phyloP scores from a whole-genome alignment of 2,329 filamentous ascomycete species.

The Didymella lethalis region DNA sequence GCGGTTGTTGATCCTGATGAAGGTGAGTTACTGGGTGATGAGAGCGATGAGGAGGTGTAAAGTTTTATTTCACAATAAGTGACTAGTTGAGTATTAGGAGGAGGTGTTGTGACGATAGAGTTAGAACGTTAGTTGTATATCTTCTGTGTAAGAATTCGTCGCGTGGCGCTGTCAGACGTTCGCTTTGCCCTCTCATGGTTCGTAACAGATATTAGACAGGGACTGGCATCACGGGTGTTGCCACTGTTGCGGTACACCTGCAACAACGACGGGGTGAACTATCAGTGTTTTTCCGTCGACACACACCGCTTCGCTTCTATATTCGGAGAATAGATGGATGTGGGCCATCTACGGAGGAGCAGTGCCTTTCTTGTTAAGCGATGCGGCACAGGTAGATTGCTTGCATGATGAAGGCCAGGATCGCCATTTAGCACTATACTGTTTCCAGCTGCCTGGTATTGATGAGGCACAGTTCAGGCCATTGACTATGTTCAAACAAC shows the following conservation, averaged over 20 bases:
- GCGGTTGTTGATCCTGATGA: slow-evolving; percentile 90
- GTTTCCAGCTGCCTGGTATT: slow-evolving; percentile 9
- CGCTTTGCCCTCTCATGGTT: slow-evolving; percentile 8
- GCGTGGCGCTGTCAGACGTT: slow-evolving; percentile 7
- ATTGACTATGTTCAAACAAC: slow-evolving; percentile 6
- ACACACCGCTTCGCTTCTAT: slow-evolving; percentile 17
- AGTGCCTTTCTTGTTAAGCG: slow-evolving; percentile 13
- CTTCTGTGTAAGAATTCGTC: slow-evolving; percentile 26
- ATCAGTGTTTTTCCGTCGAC: slow-evolving; percentile 3
- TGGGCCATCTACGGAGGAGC: slow-evolving; percentile 15
- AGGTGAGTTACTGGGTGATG: slow-evolving; percentile 90
- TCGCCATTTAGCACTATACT: slow-evolving; percentile 5
- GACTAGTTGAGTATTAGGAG: background rate
- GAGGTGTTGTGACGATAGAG: slow-evolving; percentile 2
- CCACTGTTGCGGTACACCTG: slow-evolving; percentile 4
- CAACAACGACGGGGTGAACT: slow-evolving; percentile 4
- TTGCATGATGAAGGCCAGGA: slow-evolving; percentile 15
- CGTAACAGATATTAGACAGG: background rate
- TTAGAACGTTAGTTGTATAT: slow-evolving; percentile 19
- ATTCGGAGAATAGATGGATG: slow-evolving; percentile 14
- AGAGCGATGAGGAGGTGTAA: slow-evolving; percentile 86
- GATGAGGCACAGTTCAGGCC: slow-evolving; percentile 20
- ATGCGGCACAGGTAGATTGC: slow-evolving; percentile 18
- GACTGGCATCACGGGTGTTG: slow-evolving; percentile 7
- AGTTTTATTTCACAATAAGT: background rate